A percentile compares a stretch with the other conserved stretches of the same genome.
phyloP scores from a whole-genome alignment of 1,139 yeast species.

The Protomyces inouyei region DNA sequence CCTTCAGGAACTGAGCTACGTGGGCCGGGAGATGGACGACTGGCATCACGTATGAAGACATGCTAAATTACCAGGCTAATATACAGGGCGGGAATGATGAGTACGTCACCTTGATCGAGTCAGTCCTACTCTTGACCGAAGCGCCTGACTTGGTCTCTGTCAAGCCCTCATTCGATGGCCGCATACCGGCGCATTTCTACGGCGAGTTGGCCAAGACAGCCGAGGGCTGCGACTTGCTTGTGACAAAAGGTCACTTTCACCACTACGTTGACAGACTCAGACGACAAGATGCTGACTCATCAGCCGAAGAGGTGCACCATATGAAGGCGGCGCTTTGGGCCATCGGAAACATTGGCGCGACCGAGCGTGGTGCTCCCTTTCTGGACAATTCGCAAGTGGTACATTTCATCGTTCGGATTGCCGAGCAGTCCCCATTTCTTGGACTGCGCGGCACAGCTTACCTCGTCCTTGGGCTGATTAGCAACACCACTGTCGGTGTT shows the following conservation, averaged over 20 bases:
- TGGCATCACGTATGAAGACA: slow-evolving; percentile 47
- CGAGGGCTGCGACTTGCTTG: slow-evolving; percentile 61
- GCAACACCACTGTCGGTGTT: slow-evolving; percentile 70
- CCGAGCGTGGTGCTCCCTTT: slow-evolving; percentile 43
- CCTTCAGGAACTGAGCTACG: slow-evolving; percentile 49
- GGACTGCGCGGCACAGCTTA: slow-evolving; percentile 59
- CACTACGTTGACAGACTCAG: slow-evolving; percentile 41
- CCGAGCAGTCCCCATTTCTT: slow-evolving; percentile 54
- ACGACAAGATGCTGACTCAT: slow-evolving; percentile 39
- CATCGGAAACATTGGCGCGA: slow-evolving; percentile 71
- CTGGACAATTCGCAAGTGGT: slow-evolving; percentile 59
- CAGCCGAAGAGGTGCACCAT: slow-evolving; percentile 38
- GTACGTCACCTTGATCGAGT: slow-evolving; percentile 54
- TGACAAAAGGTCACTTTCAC: slow-evolving; percentile 48
- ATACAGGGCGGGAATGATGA: slow-evolving; percentile 45
- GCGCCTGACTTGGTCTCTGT: background rate
- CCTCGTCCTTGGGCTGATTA: slow-evolving; percentile 68
- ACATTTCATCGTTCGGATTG: slow-evolving; percentile 51
- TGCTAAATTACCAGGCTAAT: background rate
- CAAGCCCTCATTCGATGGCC: background rate
- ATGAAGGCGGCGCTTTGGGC: slow-evolving; percentile 83
- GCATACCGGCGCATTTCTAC: slow-evolving; percentile 64
- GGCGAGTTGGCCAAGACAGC: slow-evolving; percentile 74
- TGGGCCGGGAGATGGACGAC: slow-evolving; percentile 53
- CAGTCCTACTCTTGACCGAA: slow-evolving; percentile 28